These are phyloP conservation scores for Heritiera littoralis DNA, from an alignment of 345 rosid species.

Conservation along the genomic window DNA sequence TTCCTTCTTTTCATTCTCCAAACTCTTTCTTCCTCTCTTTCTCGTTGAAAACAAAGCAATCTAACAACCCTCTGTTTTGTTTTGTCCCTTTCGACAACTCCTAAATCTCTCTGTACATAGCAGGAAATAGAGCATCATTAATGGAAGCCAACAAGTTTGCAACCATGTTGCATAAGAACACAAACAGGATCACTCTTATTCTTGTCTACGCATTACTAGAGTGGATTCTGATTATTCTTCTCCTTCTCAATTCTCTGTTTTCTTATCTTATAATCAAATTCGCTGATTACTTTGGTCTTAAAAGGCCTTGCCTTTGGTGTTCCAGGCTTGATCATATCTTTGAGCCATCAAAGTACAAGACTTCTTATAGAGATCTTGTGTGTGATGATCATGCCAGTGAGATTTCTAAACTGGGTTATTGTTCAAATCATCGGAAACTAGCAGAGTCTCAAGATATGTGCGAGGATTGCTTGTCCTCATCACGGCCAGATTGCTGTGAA, in stretches of 20 bases:
- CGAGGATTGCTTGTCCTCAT: constrained; percentile 58
- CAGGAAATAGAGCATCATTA: constrained; percentile 31
- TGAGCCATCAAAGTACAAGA: constrained; percentile 41
- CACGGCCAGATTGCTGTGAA: constrained; percentile 26
- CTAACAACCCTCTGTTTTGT: neutral
- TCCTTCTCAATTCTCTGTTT: constrained; percentile 76
- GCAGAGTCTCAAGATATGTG: constrained; percentile 46
- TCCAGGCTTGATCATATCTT: constrained; percentile 79
- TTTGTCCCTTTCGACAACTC: constrained; percentile 8
- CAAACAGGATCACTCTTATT: constrained; percentile 67
- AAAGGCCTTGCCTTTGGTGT: constrained; percentile 84
- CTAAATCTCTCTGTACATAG: constrained; percentile 32
- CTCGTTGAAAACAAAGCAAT: constrained; percentile 29
- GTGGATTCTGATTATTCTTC: constrained; percentile 80
- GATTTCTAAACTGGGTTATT: constrained; percentile 51
- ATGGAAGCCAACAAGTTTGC: constrained; percentile 95
- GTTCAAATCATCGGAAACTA: constrained; percentile 51
- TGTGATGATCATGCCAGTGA: constrained; percentile 76
- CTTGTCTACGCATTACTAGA: constrained; percentile 89
- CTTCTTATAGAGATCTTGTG: constrained; percentile 62
- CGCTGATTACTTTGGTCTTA: constrained; percentile 86
- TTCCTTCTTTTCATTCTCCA: neutral
- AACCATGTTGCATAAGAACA: constrained; percentile 70
- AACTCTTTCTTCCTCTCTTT: constrained; percentile 27
- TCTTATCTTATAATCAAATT: constrained; percentile 79